Conservation (phyloP, 2,329 filamentous ascomycete genomes). For the Seiridium cupressi region DNA sequence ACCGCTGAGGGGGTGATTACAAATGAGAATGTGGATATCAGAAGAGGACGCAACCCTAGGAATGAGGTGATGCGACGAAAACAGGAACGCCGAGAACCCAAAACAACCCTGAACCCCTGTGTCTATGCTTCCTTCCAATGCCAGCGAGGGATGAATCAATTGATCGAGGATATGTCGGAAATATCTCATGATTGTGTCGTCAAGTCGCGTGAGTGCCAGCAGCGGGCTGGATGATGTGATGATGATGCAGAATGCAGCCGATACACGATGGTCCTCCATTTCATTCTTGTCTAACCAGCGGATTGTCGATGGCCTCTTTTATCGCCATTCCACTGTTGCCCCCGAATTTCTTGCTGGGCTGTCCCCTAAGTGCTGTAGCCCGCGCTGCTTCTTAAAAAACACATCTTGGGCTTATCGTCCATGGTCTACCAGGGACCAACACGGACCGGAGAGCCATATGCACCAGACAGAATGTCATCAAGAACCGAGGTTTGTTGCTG, state of each 20-base stretch:
- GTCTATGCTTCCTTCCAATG: constrained; percentile 5
- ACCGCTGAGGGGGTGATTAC: neutral
- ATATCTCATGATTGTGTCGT: constrained; percentile 5
- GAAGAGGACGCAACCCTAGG: neutral
- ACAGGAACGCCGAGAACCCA: neutral
- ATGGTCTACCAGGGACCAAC: constrained; percentile 53
- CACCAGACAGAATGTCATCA: constrained; percentile 60
- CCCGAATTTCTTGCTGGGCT: no score
- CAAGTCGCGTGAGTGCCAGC: constrained; percentile 5
- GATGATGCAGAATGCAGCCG: neutral
- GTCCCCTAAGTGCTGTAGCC: no score
- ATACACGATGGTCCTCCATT: neutral
- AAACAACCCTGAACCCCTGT: neutral
- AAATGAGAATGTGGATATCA: constrained; percentile 2
- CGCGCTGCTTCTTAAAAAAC: no score
- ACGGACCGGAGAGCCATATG: constrained; percentile 57
- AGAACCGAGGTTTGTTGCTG: constrained; percentile 52
- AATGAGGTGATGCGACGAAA: neutral
- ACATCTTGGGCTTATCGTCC: neutral
- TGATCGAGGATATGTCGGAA: neutral
- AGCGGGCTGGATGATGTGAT: neutral
- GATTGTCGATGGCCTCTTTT: neutral
- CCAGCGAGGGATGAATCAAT: neutral
- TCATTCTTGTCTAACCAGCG: neutral
- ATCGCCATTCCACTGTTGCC: neutral